Evolutionary conservation across 1,284 basidiomycete species (phyloP), one percentile per base, ranked within the genome.

Genomic region (Boletus holoroseus): DNA sequence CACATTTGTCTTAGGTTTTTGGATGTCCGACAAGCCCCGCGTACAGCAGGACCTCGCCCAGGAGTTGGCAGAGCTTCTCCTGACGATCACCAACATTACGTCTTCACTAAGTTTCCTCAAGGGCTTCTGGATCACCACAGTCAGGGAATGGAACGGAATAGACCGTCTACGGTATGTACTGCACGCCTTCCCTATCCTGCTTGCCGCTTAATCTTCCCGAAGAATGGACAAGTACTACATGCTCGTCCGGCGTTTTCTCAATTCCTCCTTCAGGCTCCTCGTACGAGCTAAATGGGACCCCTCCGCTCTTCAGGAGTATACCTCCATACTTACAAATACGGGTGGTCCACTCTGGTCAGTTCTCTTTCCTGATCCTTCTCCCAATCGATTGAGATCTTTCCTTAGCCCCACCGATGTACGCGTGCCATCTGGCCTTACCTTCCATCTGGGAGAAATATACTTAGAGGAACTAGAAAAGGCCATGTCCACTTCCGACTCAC

Each of bases 21-120:
- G 94, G 94, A 98, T 98, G 94, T 97, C 93, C 3, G 95, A 99
- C 73, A 99, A 99, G 68, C 94, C 95, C 6, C 76, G 95, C 3
- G 87, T 99, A 5, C 95, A 99, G 67, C 96, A 99, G 69, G 84
- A 84, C 3, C 79, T 99, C 7, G 93, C 95, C 0, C 74, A 77
- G 8, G 91, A 95, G 61, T 73, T 99, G 22, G 85, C 95, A 9
- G 83, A 91, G 52, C 75, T 98, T 31, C 62, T 92, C 5, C 71
- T 96, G 28, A 77, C 74, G 8, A 90, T 94, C 53, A 71, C 82
- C 5, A 77, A 73, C 28, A 71, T 77, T 0, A 50, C 74, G 5
- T 77, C 82, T 2, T 81, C 91, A 0, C 67, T 97, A 13, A 76
- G 74, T 7, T 97, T 97, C 66, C 71, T 97, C 42, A 76, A 78